Evolutionary conservation across 306 rosid genomes (phyloP).

Genomic region (Vigna hirtella): DNA sequence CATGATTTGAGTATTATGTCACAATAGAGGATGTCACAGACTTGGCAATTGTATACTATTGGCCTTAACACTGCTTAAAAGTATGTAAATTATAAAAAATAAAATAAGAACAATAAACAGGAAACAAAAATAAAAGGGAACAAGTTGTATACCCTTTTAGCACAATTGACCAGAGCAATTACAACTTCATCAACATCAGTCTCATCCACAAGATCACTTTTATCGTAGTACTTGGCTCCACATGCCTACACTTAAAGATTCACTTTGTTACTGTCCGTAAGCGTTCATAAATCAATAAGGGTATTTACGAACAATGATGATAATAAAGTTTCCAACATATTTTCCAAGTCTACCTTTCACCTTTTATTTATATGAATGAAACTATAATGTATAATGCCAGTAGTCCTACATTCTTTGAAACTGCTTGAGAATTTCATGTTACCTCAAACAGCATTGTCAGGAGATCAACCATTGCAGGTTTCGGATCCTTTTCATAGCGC

Average conservation of each 20-base stretch:
- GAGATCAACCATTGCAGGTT: constrained; percentile 82
- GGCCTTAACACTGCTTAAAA: neutral
- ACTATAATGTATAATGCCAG: constrained; percentile 24
- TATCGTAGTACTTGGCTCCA: constrained; percentile 77
- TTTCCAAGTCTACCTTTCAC: constrained; percentile 9
- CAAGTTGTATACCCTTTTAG: constrained; percentile 69
- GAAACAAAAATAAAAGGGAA: constrained; percentile 17
- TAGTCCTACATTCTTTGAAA: constrained; percentile 21
- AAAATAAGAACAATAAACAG: neutral
- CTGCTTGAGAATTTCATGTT: constrained; percentile 22
- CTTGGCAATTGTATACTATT: constrained; percentile 1
- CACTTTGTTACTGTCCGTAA: constrained; percentile 33
- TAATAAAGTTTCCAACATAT: neutral
- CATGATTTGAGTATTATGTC: constrained; percentile 28
- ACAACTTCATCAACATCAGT: constrained; percentile 93
- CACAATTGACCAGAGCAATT: constrained; percentile 88
- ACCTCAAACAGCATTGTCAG: constrained; percentile 92
- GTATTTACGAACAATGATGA: neutral
- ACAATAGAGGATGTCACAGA: constrained; percentile 16
- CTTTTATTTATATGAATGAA: constrained; percentile 22
- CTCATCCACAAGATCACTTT: constrained; percentile 83
- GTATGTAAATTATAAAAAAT: neutral
- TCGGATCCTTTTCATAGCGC: constrained; percentile 78
- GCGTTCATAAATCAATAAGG: constrained; percentile 26
- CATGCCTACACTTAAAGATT: constrained; percentile 72